Base-by-base conservation (phyloP, 164 flowering plant genomes). In the Brasenia schreberi region DNA sequence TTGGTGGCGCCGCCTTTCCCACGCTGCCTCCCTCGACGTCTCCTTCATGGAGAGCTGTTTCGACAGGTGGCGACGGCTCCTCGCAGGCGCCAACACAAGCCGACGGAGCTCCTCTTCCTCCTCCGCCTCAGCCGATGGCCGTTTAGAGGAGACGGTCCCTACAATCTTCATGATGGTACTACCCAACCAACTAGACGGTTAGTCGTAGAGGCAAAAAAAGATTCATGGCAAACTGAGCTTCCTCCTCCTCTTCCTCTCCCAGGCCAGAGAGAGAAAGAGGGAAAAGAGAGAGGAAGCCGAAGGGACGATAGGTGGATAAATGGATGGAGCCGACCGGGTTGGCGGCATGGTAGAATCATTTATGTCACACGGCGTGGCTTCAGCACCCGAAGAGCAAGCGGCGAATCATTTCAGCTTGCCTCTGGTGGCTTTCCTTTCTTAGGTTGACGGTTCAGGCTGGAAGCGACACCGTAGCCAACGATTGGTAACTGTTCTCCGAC, bases 1-100 rank as follows among this genome's bases (percentile, higher is more conserved):
- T 75, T 83, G 90, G 5, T 79, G 77, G 0, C 96, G 84, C 66
- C 93, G 79, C 75, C 64, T 79, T 81, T 92, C 96, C 98, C 98
- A 92, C 6, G 95, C 95, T 0, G 77, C 71, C 65, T 92, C 91
- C 0, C 90, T 77, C 0, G 84, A 71, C 4, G 85, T 84, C 75
- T 85, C 89, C 64, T 79, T 78, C 90, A 87, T 83, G 0, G 96
- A 88, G 18, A 88, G 73, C 75, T 92, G 96, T 72, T 87, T 90
- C 42, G 86, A 71, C 62, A 88, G 69, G 49, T 73, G 72, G 75
- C 77, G 82, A 61, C 70, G 71, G 70, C 9, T 19, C 19, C n/a
- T n/a, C 19, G 63, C 16, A 60, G 27, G 63, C 27, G n/a, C 63
- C 9, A 2, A 7, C 63, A 60, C 63, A 7, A 60, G 63, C 17